A percentile compares a stretch with the other conserved stretches of the same genome.
phyloP scores from a whole-genome alignment of 2,329 filamentous ascomycete species.

The Aspergillus arachidicola region DNA sequence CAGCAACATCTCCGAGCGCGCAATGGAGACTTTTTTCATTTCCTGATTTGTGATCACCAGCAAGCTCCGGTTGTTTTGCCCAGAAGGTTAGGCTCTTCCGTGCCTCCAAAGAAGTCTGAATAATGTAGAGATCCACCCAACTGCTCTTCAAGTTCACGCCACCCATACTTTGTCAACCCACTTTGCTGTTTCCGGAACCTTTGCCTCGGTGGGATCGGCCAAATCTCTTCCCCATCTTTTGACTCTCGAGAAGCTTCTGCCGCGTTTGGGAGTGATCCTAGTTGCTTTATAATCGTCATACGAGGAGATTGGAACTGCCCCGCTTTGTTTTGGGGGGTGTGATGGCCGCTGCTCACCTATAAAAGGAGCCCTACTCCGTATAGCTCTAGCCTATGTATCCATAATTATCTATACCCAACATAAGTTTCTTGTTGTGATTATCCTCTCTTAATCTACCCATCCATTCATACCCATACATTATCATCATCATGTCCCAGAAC shows the following conservation, averaged over 20 bases:
- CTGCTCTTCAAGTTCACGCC: slow-evolving; percentile 2
- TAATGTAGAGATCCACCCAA: slow-evolving; percentile 18
- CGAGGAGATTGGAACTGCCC: slow-evolving; percentile 19
- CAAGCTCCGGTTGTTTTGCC: slow-evolving; percentile 29
- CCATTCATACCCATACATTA: not conserved
- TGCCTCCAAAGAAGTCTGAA: slow-evolving; percentile 12
- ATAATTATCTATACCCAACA: not conserved
- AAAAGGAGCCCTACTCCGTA: not conserved
- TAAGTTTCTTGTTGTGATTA: not conserved
- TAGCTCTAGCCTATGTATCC: not conserved
- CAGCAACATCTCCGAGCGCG: slow-evolving; percentile 13
- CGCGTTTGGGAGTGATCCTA: slow-evolving; percentile 8
- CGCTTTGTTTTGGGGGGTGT: slow-evolving; percentile 13
- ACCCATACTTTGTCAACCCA: slow-evolving; percentile 12
- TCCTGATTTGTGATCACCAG: slow-evolving; percentile 5
- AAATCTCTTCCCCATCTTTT: not conserved
- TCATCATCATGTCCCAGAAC: slow-evolving; percentile 55
- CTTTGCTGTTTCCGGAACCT: not conserved
- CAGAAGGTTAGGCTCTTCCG: slow-evolving; percentile 26
- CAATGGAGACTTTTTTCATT: slow-evolving; percentile 5
- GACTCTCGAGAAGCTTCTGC: slow-evolving; percentile 31
- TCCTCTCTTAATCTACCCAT: not conserved
- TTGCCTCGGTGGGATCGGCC: not conserved
- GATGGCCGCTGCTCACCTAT: not conserved
- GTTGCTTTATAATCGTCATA: slow-evolving; percentile 26